Evolutionary conservation across 352 stramenopile species (phyloP).

Genomic region (Pythium folliculosum): DNA sequence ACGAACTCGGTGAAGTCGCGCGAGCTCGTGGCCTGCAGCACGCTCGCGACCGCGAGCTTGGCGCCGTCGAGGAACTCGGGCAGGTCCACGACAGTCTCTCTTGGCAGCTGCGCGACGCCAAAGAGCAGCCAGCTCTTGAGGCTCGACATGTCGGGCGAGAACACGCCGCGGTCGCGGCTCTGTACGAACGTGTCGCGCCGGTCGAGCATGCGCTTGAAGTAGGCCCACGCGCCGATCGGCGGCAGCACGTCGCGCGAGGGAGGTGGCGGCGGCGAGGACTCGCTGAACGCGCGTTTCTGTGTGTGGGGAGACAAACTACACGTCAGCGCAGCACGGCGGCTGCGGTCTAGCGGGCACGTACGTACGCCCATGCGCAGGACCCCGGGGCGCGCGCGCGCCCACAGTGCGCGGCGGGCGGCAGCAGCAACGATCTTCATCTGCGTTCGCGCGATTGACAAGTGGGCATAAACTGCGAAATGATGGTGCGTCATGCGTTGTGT

Average conservation of each 20-base stretch:
- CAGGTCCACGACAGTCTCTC: constrained; percentile 10
- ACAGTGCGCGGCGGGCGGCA: too few species aligned
- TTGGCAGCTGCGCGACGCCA: constrained; percentile 14
- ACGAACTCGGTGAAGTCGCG: constrained; percentile 18
- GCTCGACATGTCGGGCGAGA: constrained; percentile 7
- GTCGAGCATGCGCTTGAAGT: constrained; percentile 18
- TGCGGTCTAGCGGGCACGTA: too few species aligned
- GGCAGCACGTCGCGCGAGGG: constrained; percentile 1
- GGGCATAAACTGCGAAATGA: too few species aligned
- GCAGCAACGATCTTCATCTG: too few species aligned
- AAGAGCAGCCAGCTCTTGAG: constrained; percentile 21
- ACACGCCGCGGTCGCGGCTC: constrained; percentile 10
- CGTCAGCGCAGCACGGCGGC: too few species aligned
- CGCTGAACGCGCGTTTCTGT: constrained; percentile 2
- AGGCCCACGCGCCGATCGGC: constrained; percentile 14
- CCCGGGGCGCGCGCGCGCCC: too few species aligned
- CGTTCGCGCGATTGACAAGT: too few species aligned
- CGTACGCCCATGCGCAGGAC: too few species aligned
- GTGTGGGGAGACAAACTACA: not conserved
- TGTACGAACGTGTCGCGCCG: not conserved
- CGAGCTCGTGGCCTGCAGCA: constrained; percentile 22
- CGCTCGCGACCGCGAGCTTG: constrained; percentile 16
- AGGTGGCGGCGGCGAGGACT: not conserved
- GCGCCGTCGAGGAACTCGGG: constrained; percentile 23
- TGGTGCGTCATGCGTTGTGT: too few species aligned